Evolutionary conservation across 2,329 filamentous ascomycete genomes (phyloP).

Genomic region (Aspergillus hortae): DNA sequence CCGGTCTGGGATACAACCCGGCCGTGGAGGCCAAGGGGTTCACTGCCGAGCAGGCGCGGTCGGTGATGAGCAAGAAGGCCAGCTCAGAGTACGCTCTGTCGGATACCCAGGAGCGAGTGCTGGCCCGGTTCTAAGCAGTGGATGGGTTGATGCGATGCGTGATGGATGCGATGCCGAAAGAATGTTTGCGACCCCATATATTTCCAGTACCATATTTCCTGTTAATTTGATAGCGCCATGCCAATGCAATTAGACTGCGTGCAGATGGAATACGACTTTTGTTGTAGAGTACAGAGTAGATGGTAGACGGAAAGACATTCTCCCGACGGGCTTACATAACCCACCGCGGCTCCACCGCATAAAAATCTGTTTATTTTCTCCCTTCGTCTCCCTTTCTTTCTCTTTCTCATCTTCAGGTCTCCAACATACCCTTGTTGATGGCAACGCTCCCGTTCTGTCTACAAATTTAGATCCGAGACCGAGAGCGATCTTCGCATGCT

Average conservation of each 20-base stretch:
- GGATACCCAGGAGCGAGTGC: slow-evolving; percentile 71
- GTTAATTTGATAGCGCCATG: neutral
- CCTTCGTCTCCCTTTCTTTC: slow-evolving; percentile 16
- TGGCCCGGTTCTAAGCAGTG: slow-evolving; percentile 56
- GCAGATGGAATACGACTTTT: too few relatives aligned
- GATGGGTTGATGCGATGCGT: neutral
- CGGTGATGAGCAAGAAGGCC: slow-evolving; percentile 66
- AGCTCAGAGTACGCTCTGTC: slow-evolving; percentile 72
- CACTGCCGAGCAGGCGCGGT: slow-evolving; percentile 69
- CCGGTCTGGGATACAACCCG: slow-evolving; percentile 82
- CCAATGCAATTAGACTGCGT: too few relatives aligned
- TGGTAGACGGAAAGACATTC: neutral
- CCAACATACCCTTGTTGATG: slow-evolving; percentile 43
- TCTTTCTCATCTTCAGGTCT: slow-evolving; percentile 34
- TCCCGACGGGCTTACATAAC: slow-evolving; percentile 12
- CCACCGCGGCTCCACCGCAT: slow-evolving; percentile 7
- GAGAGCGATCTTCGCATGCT: slow-evolving; percentile 36
- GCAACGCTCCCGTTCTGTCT: slow-evolving; percentile 31
- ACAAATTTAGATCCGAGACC: slow-evolving; percentile 43
- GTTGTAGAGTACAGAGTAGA: too few relatives aligned
- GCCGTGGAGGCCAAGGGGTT: slow-evolving; percentile 87
- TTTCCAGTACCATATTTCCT: neutral
- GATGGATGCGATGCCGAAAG: neutral
- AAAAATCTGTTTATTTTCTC: slow-evolving; percentile 17
- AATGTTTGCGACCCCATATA: neutral